These are phyloP conservation scores for Sphagnum contortum DNA, from an alignment of 225 moss, liverwort and hornwort species.

Conservation along the genomic window DNA sequence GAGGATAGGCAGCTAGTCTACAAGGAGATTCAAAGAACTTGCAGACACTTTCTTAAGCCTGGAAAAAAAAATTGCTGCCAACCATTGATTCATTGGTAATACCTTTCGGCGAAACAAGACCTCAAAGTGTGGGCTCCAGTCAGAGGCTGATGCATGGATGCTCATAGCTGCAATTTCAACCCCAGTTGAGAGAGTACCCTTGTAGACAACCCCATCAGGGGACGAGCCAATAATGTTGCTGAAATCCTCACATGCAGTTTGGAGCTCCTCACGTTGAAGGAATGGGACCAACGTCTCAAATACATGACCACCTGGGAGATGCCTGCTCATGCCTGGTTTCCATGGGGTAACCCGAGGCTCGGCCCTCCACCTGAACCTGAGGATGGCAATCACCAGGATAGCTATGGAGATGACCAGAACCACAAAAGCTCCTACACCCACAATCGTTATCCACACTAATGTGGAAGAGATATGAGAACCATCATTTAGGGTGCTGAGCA, in stretches of 20 bases:
- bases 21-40: too few relatives aligned
- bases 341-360: constrained; percentile 42
- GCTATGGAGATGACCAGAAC: not conserved
- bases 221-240: constrained; percentile 81
- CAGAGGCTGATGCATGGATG: constrained; percentile 45
- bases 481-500: too few relatives aligned
- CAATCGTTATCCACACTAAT: too few relatives aligned
- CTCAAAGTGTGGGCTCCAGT: constrained; percentile 65
- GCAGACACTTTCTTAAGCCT: too few relatives aligned
- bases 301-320: constrained; percentile 22
- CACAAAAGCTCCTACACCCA: too few relatives aligned
- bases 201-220: constrained; percentile 63
- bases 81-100: not conserved
- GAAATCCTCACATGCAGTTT: constrained; percentile 79
- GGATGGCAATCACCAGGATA: constrained; percentile 16
- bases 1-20: too few relatives aligned
- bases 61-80: too few relatives aligned
- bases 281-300: constrained; percentile 62
- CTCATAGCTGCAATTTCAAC: constrained; percentile 71
- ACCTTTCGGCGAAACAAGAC: constrained; percentile 74
- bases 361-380: constrained; percentile 22
- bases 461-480: too few relatives aligned
- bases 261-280: constrained; percentile 47
- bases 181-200: constrained; percentile 53
- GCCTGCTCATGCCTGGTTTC: constrained; percentile 42